A percentile compares a stretch with the other conserved stretches of the same genome.
These are phyloP conservation scores for Zymoseptoria tritici DNA, from an alignment of 2,329 filamentous ascomycete genomes.

Conservation along the genomic window DNA sequence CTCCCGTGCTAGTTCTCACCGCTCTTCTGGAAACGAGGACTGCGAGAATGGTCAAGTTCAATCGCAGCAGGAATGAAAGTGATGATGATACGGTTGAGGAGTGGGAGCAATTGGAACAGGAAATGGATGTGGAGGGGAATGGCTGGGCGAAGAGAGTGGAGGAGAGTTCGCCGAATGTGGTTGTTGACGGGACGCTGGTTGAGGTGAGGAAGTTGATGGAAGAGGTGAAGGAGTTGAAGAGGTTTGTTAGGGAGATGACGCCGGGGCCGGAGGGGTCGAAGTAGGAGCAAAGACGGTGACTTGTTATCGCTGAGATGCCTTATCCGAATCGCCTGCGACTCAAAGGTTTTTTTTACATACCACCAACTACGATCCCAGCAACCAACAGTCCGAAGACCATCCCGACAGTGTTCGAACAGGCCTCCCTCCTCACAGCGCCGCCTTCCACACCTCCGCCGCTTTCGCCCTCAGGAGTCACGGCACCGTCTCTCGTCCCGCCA, in stretches of 20 bases:
- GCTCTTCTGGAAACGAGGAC: slow-evolving; percentile 50
- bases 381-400: not conserved
- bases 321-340: too few species aligned
- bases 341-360: not conserved
- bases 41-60: slow-evolving; percentile 43
- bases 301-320: too few species aligned
- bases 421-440: too few species aligned
- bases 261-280: not conserved
- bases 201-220: slow-evolving; percentile 47
- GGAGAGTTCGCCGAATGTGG: slow-evolving; percentile 70
- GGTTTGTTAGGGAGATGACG: slow-evolving; percentile 25
- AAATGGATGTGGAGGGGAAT: slow-evolving; percentile 72
- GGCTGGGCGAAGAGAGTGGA: slow-evolving; percentile 79
- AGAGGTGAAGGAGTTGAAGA: slow-evolving; percentile 41
- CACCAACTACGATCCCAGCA: not conserved
- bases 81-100: slow-evolving; percentile 87
- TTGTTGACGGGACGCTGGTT: slow-evolving; percentile 66
- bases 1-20: slow-evolving; percentile 70
- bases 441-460: not conserved
- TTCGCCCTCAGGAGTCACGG: not conserved
- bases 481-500: not conserved
- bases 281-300: not conserved
- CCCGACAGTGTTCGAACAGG: not conserved
- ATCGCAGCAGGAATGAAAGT: slow-evolving; percentile 71
- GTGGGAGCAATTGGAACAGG: slow-evolving; percentile 75